These are phyloP conservation scores for Dendrothele bispora DNA, from an alignment of 768 basidiomycete genomes.

Conservation along the genomic window DNA sequence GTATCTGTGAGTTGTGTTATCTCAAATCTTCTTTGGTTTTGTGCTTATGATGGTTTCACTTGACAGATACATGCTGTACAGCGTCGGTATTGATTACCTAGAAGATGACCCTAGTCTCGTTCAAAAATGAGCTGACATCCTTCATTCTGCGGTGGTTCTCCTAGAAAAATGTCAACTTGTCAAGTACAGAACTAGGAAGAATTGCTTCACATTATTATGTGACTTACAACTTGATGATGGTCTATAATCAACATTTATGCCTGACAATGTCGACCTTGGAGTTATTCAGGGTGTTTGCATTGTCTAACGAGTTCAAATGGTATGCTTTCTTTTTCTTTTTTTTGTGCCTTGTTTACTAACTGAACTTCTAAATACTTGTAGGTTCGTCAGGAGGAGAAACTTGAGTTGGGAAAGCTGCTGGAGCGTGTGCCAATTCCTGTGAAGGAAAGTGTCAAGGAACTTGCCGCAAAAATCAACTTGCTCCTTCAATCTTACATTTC, in stretches of 20 bases:
- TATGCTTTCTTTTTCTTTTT: slow-evolving; percentile 11
- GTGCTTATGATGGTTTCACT: slow-evolving; percentile 8
- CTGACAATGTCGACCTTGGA: slow-evolving; percentile 87
- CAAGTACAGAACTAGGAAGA: slow-evolving; percentile 93
- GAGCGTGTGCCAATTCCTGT: slow-evolving; percentile 96
- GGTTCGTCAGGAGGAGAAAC: slow-evolving; percentile 86
- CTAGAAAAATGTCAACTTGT: slow-evolving; percentile 93
- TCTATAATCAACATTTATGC: slow-evolving; percentile 91
- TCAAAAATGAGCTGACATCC: slow-evolving; percentile 92
- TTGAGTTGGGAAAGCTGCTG: slow-evolving; percentile 84
- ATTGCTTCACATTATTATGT: slow-evolving; percentile 97
- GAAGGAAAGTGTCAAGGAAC: slow-evolving; percentile 95
- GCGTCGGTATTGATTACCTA: slow-evolving; percentile 86
- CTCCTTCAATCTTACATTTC: slow-evolving; percentile 93
- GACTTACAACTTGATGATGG: slow-evolving; percentile 92
- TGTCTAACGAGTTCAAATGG: slow-evolving; percentile 93
- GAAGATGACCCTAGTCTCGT: slow-evolving; percentile 80
- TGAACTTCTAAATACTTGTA: slow-evolving; percentile 18
- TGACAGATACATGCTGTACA: slow-evolving; percentile 85
- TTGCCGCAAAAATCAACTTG: slow-evolving; percentile 96
- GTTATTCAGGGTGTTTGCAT: slow-evolving; percentile 91
- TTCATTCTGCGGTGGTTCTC: slow-evolving; percentile 89
- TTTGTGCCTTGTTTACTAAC: slow-evolving; percentile 5
- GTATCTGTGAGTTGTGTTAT: slow-evolving; percentile 63
- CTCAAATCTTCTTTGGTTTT: slow-evolving; percentile 4